Percentiles rank a stretch among this genome's conserved stretches.
These are phyloP conservation scores for Psilocybe subaeruginosa DNA, from an alignment of 768 basidiomycete genomes.

Conservation along the genomic window DNA sequence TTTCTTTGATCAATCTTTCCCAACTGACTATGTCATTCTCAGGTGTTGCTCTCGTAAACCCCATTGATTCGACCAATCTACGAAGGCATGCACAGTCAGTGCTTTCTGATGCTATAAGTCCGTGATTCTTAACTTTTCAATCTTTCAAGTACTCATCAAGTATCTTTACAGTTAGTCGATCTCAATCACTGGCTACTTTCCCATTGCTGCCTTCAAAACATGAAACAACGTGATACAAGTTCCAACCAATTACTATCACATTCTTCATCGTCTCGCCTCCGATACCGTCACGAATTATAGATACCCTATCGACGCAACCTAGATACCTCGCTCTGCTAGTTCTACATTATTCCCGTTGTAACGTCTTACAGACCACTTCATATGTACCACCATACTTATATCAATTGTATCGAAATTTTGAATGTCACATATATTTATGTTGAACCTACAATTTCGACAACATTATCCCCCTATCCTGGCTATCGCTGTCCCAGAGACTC, in stretches of 20 bases:
- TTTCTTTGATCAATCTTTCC: neutral
- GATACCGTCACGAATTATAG: neutral
- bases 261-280: neutral
- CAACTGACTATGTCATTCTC: neutral
- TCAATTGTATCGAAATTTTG: no score
- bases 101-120: neutral
- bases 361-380: neutral
- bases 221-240: neutral
- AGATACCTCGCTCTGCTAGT: neutral
- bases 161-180: no score
- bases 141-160: no score
- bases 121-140: neutral
- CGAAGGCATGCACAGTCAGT: neutral
- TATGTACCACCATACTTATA: neutral
- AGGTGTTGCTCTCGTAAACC: no score
- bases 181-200: neutral
- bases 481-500: slow-evolving; percentile 59
- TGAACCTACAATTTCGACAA: slow-evolving; percentile 9
- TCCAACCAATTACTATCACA: neutral
- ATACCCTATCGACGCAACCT: neutral
- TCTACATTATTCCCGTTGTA: neutral
- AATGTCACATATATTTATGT: no score
- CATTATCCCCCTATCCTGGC: neutral
- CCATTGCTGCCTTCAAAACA: neutral
- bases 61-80: neutral